phyloP scores from a whole-genome alignment of 1,284 basidiomycete species.

The Mycena citricolor region DNA sequence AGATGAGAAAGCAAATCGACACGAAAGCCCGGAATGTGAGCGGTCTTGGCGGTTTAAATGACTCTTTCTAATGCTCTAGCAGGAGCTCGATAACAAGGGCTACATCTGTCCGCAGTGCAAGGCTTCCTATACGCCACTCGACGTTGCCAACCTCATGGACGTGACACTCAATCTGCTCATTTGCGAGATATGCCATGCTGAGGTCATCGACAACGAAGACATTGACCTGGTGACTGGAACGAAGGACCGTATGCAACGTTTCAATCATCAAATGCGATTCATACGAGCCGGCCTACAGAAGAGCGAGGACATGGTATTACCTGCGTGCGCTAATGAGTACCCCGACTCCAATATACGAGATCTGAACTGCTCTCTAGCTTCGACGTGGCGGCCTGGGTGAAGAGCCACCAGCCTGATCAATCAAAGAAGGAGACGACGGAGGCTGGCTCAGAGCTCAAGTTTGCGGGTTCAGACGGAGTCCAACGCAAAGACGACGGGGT shows the following conservation, averaged over 20 bases:
- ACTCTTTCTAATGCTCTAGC: conserved; percentile 15
- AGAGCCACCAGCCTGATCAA: conserved; percentile 59
- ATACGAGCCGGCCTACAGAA: conserved; percentile 86
- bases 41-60: neutral
- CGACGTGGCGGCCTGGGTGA: conserved; percentile 80
- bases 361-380: too few species aligned
- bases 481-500: conserved; percentile 70
- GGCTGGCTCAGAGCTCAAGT: conserved; percentile 59
- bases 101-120: conserved; percentile 93
- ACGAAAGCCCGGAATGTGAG: conserved; percentile 79
- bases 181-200: conserved; percentile 78
- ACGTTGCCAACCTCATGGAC: conserved; percentile 83
- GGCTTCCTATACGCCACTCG: conserved; percentile 83
- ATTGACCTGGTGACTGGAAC: conserved; percentile 80
- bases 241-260: conserved; percentile 93
- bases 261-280: conserved; percentile 89
- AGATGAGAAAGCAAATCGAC: conserved; percentile 90
- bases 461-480: conserved; percentile 65
- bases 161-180: conserved; percentile 59
- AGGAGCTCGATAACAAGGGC: conserved; percentile 95
- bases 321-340: conserved; percentile 76
- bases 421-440: conserved; percentile 55
- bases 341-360: too few species aligned
- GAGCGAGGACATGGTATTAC: conserved; percentile 85
- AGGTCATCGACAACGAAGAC: conserved; percentile 91